These are phyloP conservation scores for Candida sonorensis DNA, from an alignment of 805 yeast species.

Conservation along the genomic window DNA sequence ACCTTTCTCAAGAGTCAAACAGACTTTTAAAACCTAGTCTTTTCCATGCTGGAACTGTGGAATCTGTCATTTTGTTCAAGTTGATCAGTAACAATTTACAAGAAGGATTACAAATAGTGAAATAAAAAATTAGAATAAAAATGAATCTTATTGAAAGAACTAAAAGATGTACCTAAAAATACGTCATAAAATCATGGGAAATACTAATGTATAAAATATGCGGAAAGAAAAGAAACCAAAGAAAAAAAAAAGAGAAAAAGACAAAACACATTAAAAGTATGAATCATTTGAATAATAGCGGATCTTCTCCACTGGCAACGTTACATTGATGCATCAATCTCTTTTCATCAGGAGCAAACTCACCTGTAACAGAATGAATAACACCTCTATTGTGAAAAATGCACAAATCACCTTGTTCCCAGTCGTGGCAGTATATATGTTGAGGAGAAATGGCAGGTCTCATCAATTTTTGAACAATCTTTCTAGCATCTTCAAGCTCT, in stretches of 20 bases:
- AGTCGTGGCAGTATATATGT: constrained; percentile 70
- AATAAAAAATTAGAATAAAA: no score
- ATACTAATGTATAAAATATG: no score
- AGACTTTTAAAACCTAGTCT: no score
- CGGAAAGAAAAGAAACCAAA: constrained; percentile 1
- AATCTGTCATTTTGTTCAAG: no score
- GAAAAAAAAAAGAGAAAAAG: constrained; percentile 1
- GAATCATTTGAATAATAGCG: constrained; percentile 29
- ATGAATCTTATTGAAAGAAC: no score
- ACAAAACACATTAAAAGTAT: no score
- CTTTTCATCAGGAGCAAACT: constrained; percentile 68
- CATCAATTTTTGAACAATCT: constrained; percentile 67
- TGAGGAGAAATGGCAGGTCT: constrained; percentile 78
- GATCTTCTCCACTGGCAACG: constrained; percentile 76
- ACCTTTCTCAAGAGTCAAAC: no score
- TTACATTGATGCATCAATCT: constrained; percentile 93
- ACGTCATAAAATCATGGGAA: no score
- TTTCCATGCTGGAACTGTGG: no score
- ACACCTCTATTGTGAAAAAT: constrained; percentile 86
- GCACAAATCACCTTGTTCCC: constrained; percentile 81
- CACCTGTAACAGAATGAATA: constrained; percentile 90
- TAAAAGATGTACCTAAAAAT: no score
- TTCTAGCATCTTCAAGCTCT: constrained; percentile 67
- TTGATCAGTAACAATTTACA: no score
- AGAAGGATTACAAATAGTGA: no score